Conservation (phyloP, 1,284 basidiomycete genomes). For the Pascua sp. region DNA sequence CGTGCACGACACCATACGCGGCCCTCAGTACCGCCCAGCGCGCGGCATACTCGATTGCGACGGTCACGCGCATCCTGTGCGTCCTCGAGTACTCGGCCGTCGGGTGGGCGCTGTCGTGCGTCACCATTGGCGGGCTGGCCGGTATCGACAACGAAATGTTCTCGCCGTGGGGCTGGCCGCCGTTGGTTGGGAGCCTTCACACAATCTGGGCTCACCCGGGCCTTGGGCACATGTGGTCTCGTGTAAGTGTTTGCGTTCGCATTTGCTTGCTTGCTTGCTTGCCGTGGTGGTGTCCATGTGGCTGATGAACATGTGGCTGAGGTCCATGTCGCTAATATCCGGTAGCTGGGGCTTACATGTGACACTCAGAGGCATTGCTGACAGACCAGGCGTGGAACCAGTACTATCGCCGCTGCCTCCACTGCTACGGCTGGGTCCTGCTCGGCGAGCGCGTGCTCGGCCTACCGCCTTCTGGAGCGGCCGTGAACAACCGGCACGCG, state of each 20-base stretch:
- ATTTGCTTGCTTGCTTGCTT: too few relatives aligned
- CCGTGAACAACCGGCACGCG: background rate
- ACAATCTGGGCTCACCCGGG: conserved; percentile 37
- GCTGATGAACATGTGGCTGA: background rate
- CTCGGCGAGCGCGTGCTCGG: conserved; percentile 39
- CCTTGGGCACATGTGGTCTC: conserved; percentile 38
- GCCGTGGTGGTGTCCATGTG: too few relatives aligned
- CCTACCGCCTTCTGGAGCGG: conserved; percentile 32
- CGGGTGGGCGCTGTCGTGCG: conserved; percentile 10
- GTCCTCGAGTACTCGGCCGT: conserved; percentile 23
- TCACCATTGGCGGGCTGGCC: conserved; percentile 30
- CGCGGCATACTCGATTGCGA: conserved; percentile 25
- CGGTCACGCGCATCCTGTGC: conserved; percentile 26
- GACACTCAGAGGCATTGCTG: too few relatives aligned
- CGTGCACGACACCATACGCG: conserved; percentile 18
- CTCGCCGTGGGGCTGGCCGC: conserved; percentile 44
- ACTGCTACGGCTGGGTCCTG: conserved; percentile 36
- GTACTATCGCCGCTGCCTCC: conserved; percentile 35
- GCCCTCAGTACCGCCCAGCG: conserved; percentile 20
- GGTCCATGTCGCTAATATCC: too few relatives aligned
- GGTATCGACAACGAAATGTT: conserved; percentile 34
- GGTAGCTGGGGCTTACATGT: too few relatives aligned
- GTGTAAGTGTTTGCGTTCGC: conserved; percentile 21
- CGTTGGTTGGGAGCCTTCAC: conserved; percentile 31
- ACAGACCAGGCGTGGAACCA: conserved; percentile 39